phyloP scores from a whole-genome alignment of 208 protist species.

The Trypanosoma vivax region DNA sequence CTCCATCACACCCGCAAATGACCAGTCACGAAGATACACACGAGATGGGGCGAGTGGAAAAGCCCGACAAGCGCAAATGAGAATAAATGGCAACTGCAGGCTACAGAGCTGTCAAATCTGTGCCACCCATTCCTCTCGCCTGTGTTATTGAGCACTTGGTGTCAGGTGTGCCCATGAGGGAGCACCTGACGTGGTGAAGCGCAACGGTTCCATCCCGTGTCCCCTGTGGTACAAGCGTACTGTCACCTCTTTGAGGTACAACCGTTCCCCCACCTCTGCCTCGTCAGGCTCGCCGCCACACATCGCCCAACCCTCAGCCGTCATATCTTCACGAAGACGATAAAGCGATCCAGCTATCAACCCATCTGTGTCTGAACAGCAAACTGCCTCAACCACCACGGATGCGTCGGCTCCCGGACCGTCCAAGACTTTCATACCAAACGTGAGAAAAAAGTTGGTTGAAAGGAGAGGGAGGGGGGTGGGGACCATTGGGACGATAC shows the following conservation, averaged over 20 bases:
- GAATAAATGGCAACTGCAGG: too few species aligned
- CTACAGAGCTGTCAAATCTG: too few species aligned
- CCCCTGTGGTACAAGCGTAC: not conserved
- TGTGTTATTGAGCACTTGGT: too few species aligned
- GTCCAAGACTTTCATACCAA: slow-evolving; percentile 20
- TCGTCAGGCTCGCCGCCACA: slow-evolving; percentile 11
- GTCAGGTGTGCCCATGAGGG: slow-evolving; percentile 7
- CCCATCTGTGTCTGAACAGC: slow-evolving; percentile 16
- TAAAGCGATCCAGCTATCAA: slow-evolving; percentile 30
- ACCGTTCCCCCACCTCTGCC: not conserved
- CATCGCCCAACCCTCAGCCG: slow-evolving; percentile 54
- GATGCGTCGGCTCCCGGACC: slow-evolving; percentile 5
- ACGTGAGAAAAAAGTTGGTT: slow-evolving; percentile 35
- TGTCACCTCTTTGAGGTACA: slow-evolving; percentile 13
- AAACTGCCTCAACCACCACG: slow-evolving; percentile 11
- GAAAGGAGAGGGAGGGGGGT: slow-evolving; percentile 33
- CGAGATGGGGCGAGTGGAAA: too few species aligned
- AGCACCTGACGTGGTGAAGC: slow-evolving; percentile 1
- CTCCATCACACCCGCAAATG: too few species aligned
- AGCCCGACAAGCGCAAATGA: too few species aligned
- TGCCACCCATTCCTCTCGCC: too few species aligned
- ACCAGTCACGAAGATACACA: too few species aligned
- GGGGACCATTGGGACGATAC: slow-evolving; percentile 3
- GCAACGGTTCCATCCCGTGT: not conserved
- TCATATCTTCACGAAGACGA: slow-evolving; percentile 27